Base-by-base conservation (phyloP, 2,329 filamentous ascomycete genomes). In the Sarocladium oryzae region DNA sequence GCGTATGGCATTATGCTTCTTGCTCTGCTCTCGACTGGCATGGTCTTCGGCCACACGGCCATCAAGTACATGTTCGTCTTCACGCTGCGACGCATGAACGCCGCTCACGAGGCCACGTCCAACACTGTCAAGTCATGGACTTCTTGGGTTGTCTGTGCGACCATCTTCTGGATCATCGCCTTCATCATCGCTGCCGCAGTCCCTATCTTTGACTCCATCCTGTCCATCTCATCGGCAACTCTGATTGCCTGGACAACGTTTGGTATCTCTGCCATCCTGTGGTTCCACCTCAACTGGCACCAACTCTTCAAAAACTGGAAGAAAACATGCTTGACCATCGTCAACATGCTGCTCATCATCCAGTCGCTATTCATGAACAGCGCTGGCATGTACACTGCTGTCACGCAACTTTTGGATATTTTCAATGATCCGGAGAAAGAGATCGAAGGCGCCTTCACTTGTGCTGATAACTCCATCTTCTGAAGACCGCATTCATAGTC, bases 241-340 rank as follows among this genome's bases (percentile, higher is more conserved):
- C 63, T 65, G 53, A 63, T 67, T 48, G 63, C 65, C 0, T 68
- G 66, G 66, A 67, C 66, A 55, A 67, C 66, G 24, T 68, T 68
- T 56, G 65, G 66, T 50, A 60, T 68, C 58, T 62, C 60, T 49
- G 64, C 57, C 53, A 56, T 68, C 38, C 65, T 66, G 53, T 68
- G 65, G 66, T 62, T 67, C 57, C 62, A 65, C 57, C 60, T 66
- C 53, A 67, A 68, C 61, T 65, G 64, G 64, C 56, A 61, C 45
- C 53, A 59, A 37, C 58, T 61, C 48, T 63, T 65, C 43, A 57
- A 46, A 45, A 57, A 51, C 51, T 58, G 56, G 60, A 59, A 54
- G 49, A 66, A 66, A 53, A 67, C 61, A 11, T 33, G 53, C 10
- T 53, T 65, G 37, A 57, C 58, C 46, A 56, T 56, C 30, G 16